Base-by-base conservation (phyloP, 352 stramenopile genomes). In the Phytophthora ohioensis region DNA sequence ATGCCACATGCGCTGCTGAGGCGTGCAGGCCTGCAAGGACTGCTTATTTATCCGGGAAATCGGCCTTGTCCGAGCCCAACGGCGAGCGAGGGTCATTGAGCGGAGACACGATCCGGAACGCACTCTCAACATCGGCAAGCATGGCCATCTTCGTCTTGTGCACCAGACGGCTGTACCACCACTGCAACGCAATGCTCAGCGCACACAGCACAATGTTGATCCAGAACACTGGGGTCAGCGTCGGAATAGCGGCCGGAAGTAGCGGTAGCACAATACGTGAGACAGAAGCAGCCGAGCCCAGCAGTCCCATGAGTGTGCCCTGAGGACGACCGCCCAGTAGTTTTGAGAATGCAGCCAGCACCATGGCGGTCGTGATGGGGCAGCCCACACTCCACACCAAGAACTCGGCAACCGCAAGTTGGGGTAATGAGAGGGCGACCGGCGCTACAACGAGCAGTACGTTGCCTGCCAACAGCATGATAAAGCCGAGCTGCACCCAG, bases 361-460 rank as follows among this genome's bases (percentile, higher is more conserved):
- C 81, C 27, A 91, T 83, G 0, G 85, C 83, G 0, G 85, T 91
- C 9, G 81, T 90, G 60, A 92, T 89, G 1, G 85, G 85, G 49
- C 83, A 91, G 8, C 85, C 85, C 46, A 92, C 86, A 61, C 83
- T 91, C 85, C 85, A 92, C 32, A 92, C 81, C 15, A 91, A 76
- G 31, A 91, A 71, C 58, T 91, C 81, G 0, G 79, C 81, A 10
- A 91, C 7, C 11, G 75, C 57, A 7, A 92, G 56, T 34, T 82
- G 82, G 1, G 67, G 35, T 61, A 90, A 92, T n/a, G 81, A 70
- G 4, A 88, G 57, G 27, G 66, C 48, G 0, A 57, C 11, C 10
- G 81, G 75, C 6, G 69, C 68, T 13, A 88, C 60, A n/a, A 92
- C 75, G 1, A 91, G 66, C 48, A 90, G 34, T 31, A 85, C 21